phyloP scores from a whole-genome alignment of 1,139 yeast species.

The Zygosaccharomyces pseudobailii region DNA sequence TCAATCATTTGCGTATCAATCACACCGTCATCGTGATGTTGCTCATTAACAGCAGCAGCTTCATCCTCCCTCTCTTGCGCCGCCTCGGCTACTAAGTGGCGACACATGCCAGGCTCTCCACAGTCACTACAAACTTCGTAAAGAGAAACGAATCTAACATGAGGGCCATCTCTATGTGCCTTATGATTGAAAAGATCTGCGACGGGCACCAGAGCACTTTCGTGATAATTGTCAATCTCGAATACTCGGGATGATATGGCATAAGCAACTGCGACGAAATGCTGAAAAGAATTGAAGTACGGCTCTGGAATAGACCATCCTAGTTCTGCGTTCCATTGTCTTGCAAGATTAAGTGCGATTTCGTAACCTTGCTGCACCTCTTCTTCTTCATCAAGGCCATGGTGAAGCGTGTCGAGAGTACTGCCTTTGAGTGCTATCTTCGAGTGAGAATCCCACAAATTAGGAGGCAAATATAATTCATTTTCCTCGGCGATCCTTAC shows the following conservation, averaged over 20 bases:
- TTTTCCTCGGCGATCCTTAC: conserved; percentile 43
- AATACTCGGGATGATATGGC: conserved; percentile 75
- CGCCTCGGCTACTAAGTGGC: conserved; percentile 36
- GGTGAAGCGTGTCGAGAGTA: conserved; percentile 56
- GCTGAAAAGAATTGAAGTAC: conserved; percentile 29
- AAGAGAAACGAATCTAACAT: conserved; percentile 70
- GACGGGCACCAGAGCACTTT: conserved; percentile 77
- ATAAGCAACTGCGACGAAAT: conserved; percentile 50
- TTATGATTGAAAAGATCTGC: conserved; percentile 86
- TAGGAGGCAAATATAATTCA: conserved; percentile 47
- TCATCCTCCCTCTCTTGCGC: conserved; percentile 16
- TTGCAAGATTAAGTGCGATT: conserved; percentile 50
- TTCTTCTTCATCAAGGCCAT: conserved; percentile 30
- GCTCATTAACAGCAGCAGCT: conserved; percentile 29
- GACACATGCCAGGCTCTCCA: conserved; percentile 61
- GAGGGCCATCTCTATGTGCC: conserved; percentile 41
- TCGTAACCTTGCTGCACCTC: conserved; percentile 56
- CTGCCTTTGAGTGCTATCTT: conserved; percentile 54
- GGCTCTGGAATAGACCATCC: conserved; percentile 39
- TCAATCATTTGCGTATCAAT: conserved; percentile 32
- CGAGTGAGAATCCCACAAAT: conserved; percentile 57
- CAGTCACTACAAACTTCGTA: conserved; percentile 69
- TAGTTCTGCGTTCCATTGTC: conserved; percentile 28
- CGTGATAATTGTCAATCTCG: conserved; percentile 70
- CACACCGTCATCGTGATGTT: conserved; percentile 29